Conservation (phyloP, 2,329 filamentous ascomycete genomes). For the Nannizziopsis arthrosporioides region DNA sequence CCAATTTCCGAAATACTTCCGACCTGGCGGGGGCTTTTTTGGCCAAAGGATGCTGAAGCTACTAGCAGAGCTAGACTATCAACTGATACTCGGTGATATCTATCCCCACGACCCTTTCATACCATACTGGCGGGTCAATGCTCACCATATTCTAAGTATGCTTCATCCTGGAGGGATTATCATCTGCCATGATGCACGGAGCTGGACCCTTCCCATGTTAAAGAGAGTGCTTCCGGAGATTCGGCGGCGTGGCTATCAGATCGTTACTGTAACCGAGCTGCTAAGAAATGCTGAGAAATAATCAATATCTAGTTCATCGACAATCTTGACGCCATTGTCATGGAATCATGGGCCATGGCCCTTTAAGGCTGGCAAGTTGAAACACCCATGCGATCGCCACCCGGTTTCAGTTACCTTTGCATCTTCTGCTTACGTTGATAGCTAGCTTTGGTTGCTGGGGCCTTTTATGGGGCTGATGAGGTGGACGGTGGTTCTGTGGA, state of each 20-base stretch:
- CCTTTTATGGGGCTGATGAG: no score
- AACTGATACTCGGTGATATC: slow-evolving; percentile 66
- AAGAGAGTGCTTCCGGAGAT: slow-evolving; percentile 59
- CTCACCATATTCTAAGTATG: slow-evolving; percentile 70
- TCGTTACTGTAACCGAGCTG: slow-evolving; percentile 61
- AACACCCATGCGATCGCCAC: no score
- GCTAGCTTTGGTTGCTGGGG: no score
- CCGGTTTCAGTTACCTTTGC: no score
- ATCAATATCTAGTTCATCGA: background rate
- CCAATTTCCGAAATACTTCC: slow-evolving; percentile 54
- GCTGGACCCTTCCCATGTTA: slow-evolving; percentile 77
- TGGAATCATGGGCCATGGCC: no score
- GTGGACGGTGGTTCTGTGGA: no score
- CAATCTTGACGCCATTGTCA: no score
- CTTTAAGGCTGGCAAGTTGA: no score
- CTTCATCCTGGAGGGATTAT: slow-evolving; percentile 64
- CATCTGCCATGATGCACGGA: slow-evolving; percentile 71
- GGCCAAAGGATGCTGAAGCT: slow-evolving; percentile 54
- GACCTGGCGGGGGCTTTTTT: slow-evolving; percentile 78
- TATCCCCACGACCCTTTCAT: slow-evolving; percentile 92
- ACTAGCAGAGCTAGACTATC: slow-evolving; percentile 52
- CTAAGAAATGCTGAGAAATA: slow-evolving; percentile 26
- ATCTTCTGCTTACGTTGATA: no score
- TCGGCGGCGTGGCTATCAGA: slow-evolving; percentile 54
- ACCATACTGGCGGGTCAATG: slow-evolving; percentile 55